Evolutionary conservation across 2,329 filamentous ascomycete genomes (phyloP).

Genomic region (Alternaria panax): DNA sequence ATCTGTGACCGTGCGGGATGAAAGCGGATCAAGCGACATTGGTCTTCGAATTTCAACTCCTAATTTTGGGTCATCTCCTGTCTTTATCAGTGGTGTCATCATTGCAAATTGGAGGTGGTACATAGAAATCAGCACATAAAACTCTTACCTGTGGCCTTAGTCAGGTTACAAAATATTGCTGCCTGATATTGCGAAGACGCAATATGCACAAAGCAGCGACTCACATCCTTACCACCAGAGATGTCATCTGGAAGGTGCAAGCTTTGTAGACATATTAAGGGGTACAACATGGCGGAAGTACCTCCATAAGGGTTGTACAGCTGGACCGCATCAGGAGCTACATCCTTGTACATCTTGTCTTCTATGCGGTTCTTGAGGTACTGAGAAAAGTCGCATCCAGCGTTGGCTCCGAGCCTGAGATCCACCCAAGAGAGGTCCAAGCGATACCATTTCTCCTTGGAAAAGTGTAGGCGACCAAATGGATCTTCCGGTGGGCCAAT

Average conservation of each 20-base stretch:
- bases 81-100: accelerated
- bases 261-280: too few relatives aligned
- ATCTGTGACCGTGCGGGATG: neutral
- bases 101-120: accelerated
- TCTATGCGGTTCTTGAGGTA: neutral
- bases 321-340: too few relatives aligned
- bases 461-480: accelerated
- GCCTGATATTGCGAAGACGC: accelerated
- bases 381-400: neutral
- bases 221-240: accelerated
- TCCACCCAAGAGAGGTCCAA: neutral
- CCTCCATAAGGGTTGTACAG: too few relatives aligned
- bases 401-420: accelerated
- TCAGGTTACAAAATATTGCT: too few relatives aligned
- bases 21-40: neutral
- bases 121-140: accelerated
- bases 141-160: neutral
- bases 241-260: accelerated
- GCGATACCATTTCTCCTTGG: accelerated
- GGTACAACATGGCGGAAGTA: too few relatives aligned
- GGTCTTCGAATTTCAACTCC: accelerated
- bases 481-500: neutral
- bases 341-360: accelerated
- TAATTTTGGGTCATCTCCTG: accelerated
- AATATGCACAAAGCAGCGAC: neutral